Base-by-base conservation (phyloP, 2,329 filamentous ascomycete species). In the Microdochium nivale region DNA sequence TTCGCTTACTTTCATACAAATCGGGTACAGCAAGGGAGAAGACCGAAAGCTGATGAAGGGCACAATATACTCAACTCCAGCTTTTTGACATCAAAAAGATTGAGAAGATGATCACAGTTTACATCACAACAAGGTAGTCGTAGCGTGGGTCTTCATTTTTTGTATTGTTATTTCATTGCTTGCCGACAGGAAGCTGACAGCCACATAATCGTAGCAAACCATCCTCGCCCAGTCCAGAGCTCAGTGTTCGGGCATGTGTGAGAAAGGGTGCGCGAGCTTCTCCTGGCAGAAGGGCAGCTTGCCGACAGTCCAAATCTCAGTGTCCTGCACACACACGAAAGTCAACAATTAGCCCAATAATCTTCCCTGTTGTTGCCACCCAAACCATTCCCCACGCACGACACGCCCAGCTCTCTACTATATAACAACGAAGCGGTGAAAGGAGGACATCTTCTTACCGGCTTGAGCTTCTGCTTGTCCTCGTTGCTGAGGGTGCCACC, bases 251-350 rank as follows among this genome's bases (percentile, higher is more conserved):
- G 81, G 82, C 82, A 86, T 85, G 66, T 83, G 70, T 61, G 76
- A 65, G 65, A 86, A 86, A 2, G 81, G 73, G 65, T 85, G 79
- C 49, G 72, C 79, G 55, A 86, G 72, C 58, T 78, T 68, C 73
- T 87, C 83, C 72, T 80, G 74, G 72, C 83, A 84, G 72, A 86
- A 87, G 16, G 83, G 83, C 57, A 87, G 76, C 76, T 87, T 87
- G 71, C 79, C 67, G 56, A 73, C 77, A 49, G 81, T 84, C 83
- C 83, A 87, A 70, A 87, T 86, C 70, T 87, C 83, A 58, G 80
- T 83, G 59, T 83, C 77, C 77, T 81, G 25, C 24, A n/a, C 27
- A 46, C n/a, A 19, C 49, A 16, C 49, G 53, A 60, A 32, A 60
- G 35, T 7, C 5, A 23, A n/a, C 35, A 43, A 23, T 43, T 43